Conservation (phyloP, 345 rosid species). For the Populus ilicifolia region DNA sequence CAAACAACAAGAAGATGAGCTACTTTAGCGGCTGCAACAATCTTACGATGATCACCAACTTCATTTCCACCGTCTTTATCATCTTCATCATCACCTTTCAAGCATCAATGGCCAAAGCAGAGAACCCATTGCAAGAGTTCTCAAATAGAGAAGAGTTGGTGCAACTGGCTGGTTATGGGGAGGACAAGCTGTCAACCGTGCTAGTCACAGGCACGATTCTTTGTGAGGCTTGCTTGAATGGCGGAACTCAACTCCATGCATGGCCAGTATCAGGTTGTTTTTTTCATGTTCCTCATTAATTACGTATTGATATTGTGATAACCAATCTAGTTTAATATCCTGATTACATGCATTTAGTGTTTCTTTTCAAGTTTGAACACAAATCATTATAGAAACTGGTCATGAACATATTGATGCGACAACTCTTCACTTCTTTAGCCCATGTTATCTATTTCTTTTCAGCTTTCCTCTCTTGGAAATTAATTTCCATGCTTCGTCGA, state of each 20-base stretch:
- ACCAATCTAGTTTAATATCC: background rate
- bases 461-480: too few relatives aligned
- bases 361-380: background rate
- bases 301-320: too few relatives aligned
- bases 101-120: constrained; percentile 14
- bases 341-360: background rate
- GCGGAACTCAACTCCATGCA: constrained; percentile 21
- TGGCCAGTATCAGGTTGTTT: constrained; percentile 48
- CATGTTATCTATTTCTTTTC: background rate
- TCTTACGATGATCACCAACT: background rate
- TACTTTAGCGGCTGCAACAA: constrained; percentile 23
- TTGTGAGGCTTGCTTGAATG: constrained; percentile 23
- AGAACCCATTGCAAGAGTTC: constrained; percentile 4
- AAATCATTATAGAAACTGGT: background rate
- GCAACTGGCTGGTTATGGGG: constrained; percentile 63
- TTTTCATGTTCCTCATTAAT: background rate
- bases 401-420: background rate
- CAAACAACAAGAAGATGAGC: constrained; percentile 47
- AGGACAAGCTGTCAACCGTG: constrained; percentile 60
- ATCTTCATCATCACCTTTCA: background rate
- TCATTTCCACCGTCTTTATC: background rate
- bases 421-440: background rate
- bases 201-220: constrained; percentile 47
- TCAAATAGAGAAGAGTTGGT: constrained; percentile 54
- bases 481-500: too few relatives aligned